A percentile compares a stretch with the other conserved stretches of the same genome.
These are phyloP conservation scores for Backusella mclennaniae DNA, from an alignment of 192 early-diverging fungal species.

Conservation along the genomic window DNA sequence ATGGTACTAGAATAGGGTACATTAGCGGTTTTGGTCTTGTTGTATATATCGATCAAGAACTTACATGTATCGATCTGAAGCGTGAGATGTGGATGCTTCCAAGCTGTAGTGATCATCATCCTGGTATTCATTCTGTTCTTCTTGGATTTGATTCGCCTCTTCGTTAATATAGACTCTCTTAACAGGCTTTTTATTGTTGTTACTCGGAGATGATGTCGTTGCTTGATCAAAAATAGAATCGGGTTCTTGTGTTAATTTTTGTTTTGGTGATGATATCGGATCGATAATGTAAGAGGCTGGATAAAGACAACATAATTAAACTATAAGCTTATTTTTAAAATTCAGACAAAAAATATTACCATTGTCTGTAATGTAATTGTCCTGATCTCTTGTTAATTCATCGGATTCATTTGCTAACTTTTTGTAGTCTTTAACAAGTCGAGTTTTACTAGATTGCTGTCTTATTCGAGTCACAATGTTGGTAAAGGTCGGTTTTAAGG, in stretches of 20 bases:
- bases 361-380: neutral
- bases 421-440: neutral
- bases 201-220: neutral
- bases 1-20: neutral
- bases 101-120: neutral
- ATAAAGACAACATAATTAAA: neutral
- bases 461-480: neutral
- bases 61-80: conserved; percentile 2
- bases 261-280: neutral
- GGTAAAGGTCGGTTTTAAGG: conserved; percentile 4
- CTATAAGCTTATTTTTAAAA: neutral
- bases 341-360: neutral
- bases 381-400: conserved; percentile 2
- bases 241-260: neutral
- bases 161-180: conserved; percentile 9
- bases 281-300: neutral
- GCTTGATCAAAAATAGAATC: neutral
- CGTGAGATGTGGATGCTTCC: neutral
- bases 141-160: conserved; percentile 3
- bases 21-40: neutral
- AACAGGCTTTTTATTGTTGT: neutral
- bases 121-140: neutral
- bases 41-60: neutral
- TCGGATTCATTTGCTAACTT: neutral
- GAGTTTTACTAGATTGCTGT: conserved; percentile 11